These are phyloP conservation scores for Trametes sanguinea DNA, from an alignment of 768 basidiomycete species.

Conservation along the genomic window DNA sequence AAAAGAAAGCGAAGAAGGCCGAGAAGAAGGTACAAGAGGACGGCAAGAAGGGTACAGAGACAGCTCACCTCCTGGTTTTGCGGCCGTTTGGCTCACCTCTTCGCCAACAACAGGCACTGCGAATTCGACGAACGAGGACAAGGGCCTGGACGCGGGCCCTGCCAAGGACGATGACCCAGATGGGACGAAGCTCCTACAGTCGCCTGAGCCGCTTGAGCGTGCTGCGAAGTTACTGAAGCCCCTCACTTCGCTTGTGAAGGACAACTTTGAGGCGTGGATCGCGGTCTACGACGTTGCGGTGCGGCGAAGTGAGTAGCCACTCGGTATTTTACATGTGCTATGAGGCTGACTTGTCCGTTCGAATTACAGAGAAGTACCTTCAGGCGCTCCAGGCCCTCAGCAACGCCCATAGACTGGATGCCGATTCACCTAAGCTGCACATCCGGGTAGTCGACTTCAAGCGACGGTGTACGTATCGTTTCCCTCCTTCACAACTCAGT, in stretches of 20 bases:
- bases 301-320: constrained; percentile 63
- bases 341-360: too few species aligned
- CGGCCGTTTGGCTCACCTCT: neutral
- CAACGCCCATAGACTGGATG: constrained; percentile 52
- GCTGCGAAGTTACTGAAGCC: constrained; percentile 73
- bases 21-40: constrained; percentile 68
- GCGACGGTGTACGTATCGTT: constrained; percentile 44
- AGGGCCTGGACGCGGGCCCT: constrained; percentile 59
- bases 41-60: constrained; percentile 62
- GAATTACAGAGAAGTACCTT: constrained; percentile 68
- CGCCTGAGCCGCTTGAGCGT: constrained; percentile 67
- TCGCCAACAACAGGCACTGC: constrained; percentile 34
- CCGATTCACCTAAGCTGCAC: constrained; percentile 69
- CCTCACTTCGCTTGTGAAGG: constrained; percentile 51
- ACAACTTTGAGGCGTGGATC: constrained; percentile 71
- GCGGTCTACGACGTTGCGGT: constrained; percentile 80
- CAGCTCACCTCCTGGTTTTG: constrained; percentile 8
- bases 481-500: neutral
- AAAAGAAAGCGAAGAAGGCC: constrained; percentile 85
- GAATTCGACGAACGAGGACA: constrained; percentile 57
- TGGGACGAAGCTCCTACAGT: constrained; percentile 67
- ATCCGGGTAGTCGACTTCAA: constrained; percentile 67
- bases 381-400: constrained; percentile 74
- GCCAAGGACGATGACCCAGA: constrained; percentile 83
- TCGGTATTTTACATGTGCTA: too few species aligned